These are phyloP conservation scores for Eutypella sp. DNA, from an alignment of 2,329 filamentous ascomycete species.

Conservation along the genomic window DNA sequence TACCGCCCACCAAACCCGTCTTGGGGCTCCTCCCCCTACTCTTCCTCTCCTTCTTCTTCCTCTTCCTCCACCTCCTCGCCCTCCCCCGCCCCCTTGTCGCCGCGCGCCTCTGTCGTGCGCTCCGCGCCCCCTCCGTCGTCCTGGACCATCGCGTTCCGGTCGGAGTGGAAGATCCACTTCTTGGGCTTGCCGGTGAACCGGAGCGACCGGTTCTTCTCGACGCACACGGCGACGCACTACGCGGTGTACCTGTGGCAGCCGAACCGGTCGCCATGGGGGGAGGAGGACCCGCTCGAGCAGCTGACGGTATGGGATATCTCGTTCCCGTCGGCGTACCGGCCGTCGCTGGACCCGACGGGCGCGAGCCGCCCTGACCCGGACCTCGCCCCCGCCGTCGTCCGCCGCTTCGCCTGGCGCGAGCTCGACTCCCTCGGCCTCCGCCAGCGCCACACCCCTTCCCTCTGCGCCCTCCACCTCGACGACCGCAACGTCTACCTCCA, in stretches of 20 bases:
- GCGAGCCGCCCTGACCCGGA: slow-evolving; percentile 27
- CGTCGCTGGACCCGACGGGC: slow-evolving; percentile 44
- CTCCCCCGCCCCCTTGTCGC: slow-evolving; percentile 8
- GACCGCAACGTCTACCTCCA: slow-evolving; percentile 47
- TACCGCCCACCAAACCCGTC: not conserved
- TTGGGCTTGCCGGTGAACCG: slow-evolving; percentile 49
- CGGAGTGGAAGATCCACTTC: slow-evolving; percentile 57
- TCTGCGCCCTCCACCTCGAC: slow-evolving; percentile 49
- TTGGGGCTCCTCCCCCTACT: not conserved
- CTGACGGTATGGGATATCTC: slow-evolving; percentile 58
- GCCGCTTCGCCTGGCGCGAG: slow-evolving; percentile 44
- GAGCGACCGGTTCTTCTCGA: slow-evolving; percentile 58
- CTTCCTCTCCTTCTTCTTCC: slow-evolving; percentile 4
- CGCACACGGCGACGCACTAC: slow-evolving; percentile 56
- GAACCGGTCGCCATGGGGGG: slow-evolving; percentile 48
- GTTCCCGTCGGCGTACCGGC: slow-evolving; percentile 40
- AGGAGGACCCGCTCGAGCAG: slow-evolving; percentile 53
- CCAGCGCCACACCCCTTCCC: slow-evolving; percentile 45
- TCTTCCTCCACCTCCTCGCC: slow-evolving; percentile 4
- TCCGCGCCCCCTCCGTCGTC: slow-evolving; percentile 9
- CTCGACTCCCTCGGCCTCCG: slow-evolving; percentile 49
- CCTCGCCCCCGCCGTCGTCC: slow-evolving; percentile 40
- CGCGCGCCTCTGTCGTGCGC: slow-evolving; percentile 3
- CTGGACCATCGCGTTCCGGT: slow-evolving; percentile 46
- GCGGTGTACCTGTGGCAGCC: slow-evolving; percentile 59